phyloP scores from a whole-genome alignment of 805 yeast genomes.

The Isabelozyma pseudorhagii region DNA sequence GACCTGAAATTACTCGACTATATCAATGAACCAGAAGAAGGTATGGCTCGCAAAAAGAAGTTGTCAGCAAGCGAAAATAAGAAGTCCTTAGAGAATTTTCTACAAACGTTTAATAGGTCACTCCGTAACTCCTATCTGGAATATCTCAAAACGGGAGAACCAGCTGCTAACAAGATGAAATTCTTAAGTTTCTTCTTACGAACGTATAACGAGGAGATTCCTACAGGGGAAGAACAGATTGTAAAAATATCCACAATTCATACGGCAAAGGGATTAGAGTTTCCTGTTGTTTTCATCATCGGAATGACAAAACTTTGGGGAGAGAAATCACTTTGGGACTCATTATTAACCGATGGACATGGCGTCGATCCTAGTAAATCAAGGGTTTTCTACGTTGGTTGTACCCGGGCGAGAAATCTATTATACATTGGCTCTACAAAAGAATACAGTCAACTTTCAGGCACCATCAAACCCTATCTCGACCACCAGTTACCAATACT shows the following conservation, averaged over 20 bases:
- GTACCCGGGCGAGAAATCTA: conserved; percentile 57
- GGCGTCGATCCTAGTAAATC: conserved; percentile 22
- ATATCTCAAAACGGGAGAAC: conserved; percentile 3
- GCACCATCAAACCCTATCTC: conserved; percentile 4
- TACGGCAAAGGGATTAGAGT: conserved; percentile 72
- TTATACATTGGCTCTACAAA: conserved; percentile 30
- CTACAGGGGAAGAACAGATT: conserved; percentile 17
- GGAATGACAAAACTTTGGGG: conserved; percentile 6
- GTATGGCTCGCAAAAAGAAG: neutral
- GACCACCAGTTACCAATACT: conserved; percentile 11
- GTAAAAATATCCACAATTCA: conserved; percentile 68
- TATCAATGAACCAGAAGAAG: conserved; percentile 10
- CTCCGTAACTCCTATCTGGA: conserved; percentile 11
- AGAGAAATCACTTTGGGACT: conserved; percentile 1
- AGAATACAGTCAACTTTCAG: conserved; percentile 4
- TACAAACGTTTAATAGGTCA: conserved; percentile 19
- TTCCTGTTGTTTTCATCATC: conserved; percentile 60
- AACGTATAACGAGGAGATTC: conserved; percentile 38
- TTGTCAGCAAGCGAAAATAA: conserved; percentile 4
- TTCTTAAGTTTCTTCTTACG: conserved; percentile 40
- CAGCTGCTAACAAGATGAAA: conserved; percentile 7
- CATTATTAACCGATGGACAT: conserved; percentile 12
- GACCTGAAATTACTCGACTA: conserved; percentile 31
- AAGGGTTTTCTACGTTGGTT: conserved; percentile 58
- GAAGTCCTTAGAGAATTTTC: conserved; percentile 7